These are phyloP conservation scores for Aureobasidium namibiae DNA, from an alignment of 2,329 filamentous ascomycete species.

Conservation along the genomic window DNA sequence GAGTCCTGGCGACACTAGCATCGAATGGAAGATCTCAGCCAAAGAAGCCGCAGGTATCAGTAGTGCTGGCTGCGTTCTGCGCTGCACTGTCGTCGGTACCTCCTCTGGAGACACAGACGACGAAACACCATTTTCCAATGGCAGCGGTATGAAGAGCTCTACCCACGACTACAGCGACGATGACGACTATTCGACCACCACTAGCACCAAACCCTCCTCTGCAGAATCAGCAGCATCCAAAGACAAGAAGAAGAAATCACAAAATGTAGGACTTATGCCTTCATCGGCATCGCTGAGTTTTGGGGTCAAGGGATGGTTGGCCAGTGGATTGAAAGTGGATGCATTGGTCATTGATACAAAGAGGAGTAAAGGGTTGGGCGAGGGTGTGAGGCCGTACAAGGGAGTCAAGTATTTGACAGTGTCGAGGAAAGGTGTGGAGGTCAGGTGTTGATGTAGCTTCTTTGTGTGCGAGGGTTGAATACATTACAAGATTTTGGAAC, in stretches of 20 bases:
- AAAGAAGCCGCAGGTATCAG: conserved; percentile 57
- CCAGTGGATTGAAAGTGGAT: conserved; percentile 57
- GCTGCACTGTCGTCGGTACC: conserved; percentile 69
- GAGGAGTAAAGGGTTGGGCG: conserved; percentile 76
- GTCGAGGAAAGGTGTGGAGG: conserved; percentile 47
- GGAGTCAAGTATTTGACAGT: conserved; percentile 93
- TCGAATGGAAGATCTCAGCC: conserved; percentile 76
- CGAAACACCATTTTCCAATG: conserved; percentile 29
- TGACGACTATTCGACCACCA: neutral
- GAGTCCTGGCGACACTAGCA: conserved; percentile 58
- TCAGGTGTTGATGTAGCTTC: conserved; percentile 28
- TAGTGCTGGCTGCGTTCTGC: conserved; percentile 48
- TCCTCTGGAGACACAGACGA: conserved; percentile 43
- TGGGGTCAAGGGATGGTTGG: conserved; percentile 54
- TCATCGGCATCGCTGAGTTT: conserved; percentile 39
- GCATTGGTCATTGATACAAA: conserved; percentile 57
- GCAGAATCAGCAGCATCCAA: neutral
- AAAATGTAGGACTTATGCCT: conserved; percentile 45
- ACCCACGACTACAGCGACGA: conserved; percentile 33
- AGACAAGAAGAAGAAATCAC: conserved; percentile 38
- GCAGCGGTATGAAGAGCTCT: conserved; percentile 32
- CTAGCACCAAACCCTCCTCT: conserved; percentile 8
- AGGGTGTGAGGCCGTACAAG: conserved; percentile 90
- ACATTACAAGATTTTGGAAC: no score
- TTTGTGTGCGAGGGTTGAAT: neutral